Conservation (phyloP, 352 stramenopile species). For the Phytophthora tentaculata region DNA sequence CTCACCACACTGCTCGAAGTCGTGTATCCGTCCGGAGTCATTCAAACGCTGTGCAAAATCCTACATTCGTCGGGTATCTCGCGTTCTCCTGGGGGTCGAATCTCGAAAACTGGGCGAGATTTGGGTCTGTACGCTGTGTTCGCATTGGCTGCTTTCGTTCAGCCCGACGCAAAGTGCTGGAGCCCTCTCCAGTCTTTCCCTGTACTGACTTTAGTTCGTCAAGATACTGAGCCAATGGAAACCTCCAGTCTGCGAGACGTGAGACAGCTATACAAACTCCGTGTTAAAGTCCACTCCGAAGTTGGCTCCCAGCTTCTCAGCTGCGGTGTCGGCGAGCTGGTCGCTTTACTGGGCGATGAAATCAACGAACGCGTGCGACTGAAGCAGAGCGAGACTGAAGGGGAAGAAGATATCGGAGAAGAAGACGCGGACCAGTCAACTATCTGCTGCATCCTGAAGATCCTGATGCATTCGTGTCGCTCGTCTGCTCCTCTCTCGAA, state of each 20-base stretch:
- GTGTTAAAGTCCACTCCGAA: slow-evolving; percentile 76
- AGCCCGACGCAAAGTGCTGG: slow-evolving; percentile 70
- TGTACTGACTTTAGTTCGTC: slow-evolving; percentile 46
- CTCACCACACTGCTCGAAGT: slow-evolving; percentile 64
- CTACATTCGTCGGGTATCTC: slow-evolving; percentile 50
- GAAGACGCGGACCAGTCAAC: slow-evolving; percentile 75
- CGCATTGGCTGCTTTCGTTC: slow-evolving; percentile 71
- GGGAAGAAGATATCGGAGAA: slow-evolving; percentile 44
- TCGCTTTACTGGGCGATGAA: slow-evolving; percentile 58
- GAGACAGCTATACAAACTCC: slow-evolving; percentile 62
- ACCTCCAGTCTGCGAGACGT: slow-evolving; percentile 33
- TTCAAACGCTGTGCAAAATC: slow-evolving; percentile 70
- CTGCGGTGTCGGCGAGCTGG: slow-evolving; percentile 52
- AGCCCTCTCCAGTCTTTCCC: slow-evolving; percentile 62
- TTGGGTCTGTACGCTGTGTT: slow-evolving; percentile 67
- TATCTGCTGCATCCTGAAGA: slow-evolving; percentile 76
- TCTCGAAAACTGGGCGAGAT: slow-evolving; percentile 49
- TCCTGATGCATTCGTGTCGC: slow-evolving; percentile 68
- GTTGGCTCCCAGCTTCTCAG: slow-evolving; percentile 64
- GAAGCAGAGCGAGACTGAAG: slow-evolving; percentile 33
- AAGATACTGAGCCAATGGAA: slow-evolving; percentile 21
- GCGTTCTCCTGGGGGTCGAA: slow-evolving; percentile 58
- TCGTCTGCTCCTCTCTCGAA: slow-evolving; percentile 70
- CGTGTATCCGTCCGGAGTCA: slow-evolving; percentile 58
- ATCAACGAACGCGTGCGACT: slow-evolving; percentile 42